Evolutionary conservation across 2,329 filamentous ascomycete species (phyloP).

Genomic region (Neofusicoccum sp.): DNA sequence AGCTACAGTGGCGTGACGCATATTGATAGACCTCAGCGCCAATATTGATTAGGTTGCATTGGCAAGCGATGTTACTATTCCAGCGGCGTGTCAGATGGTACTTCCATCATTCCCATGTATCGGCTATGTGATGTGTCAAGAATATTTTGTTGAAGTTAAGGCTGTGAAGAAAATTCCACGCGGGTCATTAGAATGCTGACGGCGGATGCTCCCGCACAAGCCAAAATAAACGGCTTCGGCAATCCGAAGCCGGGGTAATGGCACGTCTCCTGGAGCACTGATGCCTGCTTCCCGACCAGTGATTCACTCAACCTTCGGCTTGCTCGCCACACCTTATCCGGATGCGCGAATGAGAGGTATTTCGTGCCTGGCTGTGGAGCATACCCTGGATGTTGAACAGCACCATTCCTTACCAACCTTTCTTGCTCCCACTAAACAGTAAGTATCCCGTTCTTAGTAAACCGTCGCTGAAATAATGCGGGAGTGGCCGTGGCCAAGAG

Average conservation of each 20-base stretch:
- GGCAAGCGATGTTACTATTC: neutral
- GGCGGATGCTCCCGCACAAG: neutral
- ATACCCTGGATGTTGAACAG: neutral
- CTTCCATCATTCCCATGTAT: neutral
- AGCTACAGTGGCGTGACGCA: no score
- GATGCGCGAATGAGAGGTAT: neutral
- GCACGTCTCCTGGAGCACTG: neutral
- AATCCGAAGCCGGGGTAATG: neutral
- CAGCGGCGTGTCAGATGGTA: neutral
- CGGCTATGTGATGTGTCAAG: neutral
- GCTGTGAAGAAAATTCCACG: constrained; percentile 2
- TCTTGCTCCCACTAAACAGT: neutral
- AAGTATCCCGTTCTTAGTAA: neutral
- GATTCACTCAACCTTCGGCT: no score
- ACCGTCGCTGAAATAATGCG: no score
- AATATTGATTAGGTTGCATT: neutral
- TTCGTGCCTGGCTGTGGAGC: neutral
- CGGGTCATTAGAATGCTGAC: neutral
- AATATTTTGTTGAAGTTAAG: neutral
- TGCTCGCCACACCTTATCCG: neutral
- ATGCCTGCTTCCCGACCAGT: no score
- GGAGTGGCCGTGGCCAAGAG: no score
- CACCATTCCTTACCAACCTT: neutral
- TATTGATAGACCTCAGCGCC: neutral
- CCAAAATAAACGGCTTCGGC: neutral